phyloP scores from a whole-genome alignment of 352 stramenopile species.

The Pythium graminicola region DNA sequence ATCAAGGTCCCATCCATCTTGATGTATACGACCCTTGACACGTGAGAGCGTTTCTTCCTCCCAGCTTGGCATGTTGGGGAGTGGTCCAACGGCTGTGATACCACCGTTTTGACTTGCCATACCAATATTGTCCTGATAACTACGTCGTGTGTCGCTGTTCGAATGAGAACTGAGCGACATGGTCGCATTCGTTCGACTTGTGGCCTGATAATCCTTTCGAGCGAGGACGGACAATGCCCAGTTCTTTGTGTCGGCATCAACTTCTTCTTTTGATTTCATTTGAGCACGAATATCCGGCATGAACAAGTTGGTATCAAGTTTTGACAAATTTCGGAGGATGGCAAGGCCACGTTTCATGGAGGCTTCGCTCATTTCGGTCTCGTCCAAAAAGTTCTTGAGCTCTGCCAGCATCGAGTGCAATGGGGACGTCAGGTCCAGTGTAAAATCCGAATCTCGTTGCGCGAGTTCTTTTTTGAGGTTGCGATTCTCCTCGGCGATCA shows the following conservation, averaged over 20 bases:
- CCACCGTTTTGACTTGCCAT: slow-evolving; percentile 15
- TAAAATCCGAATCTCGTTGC: slow-evolving; percentile 63
- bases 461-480: slow-evolving; percentile 72
- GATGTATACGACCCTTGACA: slow-evolving; percentile 50
- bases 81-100: slow-evolving; percentile 27
- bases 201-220: slow-evolving; percentile 61
- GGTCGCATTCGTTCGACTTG: slow-evolving; percentile 40
- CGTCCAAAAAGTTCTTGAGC: slow-evolving; percentile 68
- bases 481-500: slow-evolving; percentile 78
- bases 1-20: slow-evolving; percentile 67
- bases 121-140: slow-evolving; percentile 45
- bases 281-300: slow-evolving; percentile 72
- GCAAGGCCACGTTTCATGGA: slow-evolving; percentile 47
- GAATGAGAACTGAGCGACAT: slow-evolving; percentile 68
- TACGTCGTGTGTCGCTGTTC: slow-evolving; percentile 53
- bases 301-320: slow-evolving; percentile 78
- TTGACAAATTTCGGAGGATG: slow-evolving; percentile 62
- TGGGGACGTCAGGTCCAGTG: slow-evolving; percentile 68
- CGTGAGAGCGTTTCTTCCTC: slow-evolving; percentile 41
- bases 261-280: slow-evolving; percentile 73
- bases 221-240: slow-evolving; percentile 72
- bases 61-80: slow-evolving; percentile 53
- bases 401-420: slow-evolving; percentile 65
- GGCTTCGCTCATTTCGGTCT: slow-evolving; percentile 56
- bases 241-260: slow-evolving; percentile 79